Evolutionary conservation across 768 basidiomycete species (phyloP).

Genomic region (Pulveroboletus sp.): DNA sequence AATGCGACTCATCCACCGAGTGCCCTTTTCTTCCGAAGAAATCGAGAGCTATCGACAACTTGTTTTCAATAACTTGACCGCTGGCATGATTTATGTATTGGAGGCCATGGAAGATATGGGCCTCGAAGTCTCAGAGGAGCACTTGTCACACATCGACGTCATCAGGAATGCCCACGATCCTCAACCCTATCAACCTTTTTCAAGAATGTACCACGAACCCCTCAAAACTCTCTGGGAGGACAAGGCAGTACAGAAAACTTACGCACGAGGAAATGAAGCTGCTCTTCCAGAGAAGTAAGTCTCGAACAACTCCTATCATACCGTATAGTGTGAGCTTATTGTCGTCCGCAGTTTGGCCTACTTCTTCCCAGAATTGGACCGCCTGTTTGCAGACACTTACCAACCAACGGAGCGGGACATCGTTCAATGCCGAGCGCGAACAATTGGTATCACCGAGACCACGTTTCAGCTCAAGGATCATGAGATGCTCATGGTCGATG

Average conservation of each 20-base stretch:
- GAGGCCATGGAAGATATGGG: conserved; percentile 90
- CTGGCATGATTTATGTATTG: conserved; percentile 76
- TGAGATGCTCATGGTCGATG: conserved; percentile 91
- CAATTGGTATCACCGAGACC: conserved; percentile 89
- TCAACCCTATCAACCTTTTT: conserved; percentile 78
- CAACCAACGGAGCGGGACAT: conserved; percentile 83
- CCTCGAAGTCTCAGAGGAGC: conserved; percentile 62
- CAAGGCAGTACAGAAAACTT: conserved; percentile 67
- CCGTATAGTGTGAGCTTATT: not conserved
- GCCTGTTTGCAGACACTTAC: conserved; percentile 71
- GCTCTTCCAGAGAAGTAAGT: conserved; percentile 86
- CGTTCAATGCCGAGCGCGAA: conserved; percentile 77
- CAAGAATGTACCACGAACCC: conserved; percentile 58
- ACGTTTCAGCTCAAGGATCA: conserved; percentile 74
- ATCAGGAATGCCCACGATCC: conserved; percentile 69
- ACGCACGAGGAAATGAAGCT: conserved; percentile 80
- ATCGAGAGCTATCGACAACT: conserved; percentile 88
- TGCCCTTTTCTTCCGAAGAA: conserved; percentile 78
- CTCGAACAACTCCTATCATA: not conserved
- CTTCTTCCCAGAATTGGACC: conserved; percentile 76
- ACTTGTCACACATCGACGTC: conserved; percentile 52
- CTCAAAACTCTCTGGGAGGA: conserved; percentile 76
- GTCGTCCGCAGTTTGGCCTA: conserved; percentile 50
- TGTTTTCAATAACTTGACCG: conserved; percentile 87
- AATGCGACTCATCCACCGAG: conserved; percentile 93